Conservation (phyloP, 768 basidiomycete species). For the Candolleomyces efflorescens region DNA sequence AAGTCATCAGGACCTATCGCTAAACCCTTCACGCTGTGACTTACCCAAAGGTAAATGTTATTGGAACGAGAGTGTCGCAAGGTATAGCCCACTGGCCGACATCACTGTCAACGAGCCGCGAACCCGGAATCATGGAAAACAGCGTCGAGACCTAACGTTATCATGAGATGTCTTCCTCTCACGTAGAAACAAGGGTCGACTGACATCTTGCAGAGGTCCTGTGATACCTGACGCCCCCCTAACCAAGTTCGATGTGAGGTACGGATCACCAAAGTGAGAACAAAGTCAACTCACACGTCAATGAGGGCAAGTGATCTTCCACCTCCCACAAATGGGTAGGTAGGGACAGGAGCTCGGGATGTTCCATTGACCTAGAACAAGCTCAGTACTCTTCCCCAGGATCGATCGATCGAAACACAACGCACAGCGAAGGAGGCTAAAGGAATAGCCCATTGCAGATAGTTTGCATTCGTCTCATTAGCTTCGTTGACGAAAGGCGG, state of each 20-base stretch:
- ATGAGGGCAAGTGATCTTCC: constrained; percentile 64
- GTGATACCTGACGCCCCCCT: constrained; percentile 72
- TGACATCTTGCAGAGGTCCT: constrained; percentile 75
- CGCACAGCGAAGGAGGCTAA: constrained; percentile 52
- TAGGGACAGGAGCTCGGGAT: constrained; percentile 49
- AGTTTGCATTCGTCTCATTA: constrained; percentile 40
- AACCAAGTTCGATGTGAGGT: not conserved
- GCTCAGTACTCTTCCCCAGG: not conserved
- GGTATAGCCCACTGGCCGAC: constrained; percentile 76
- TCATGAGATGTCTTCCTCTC: constrained; percentile 3
- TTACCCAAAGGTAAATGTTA: constrained; percentile 71
- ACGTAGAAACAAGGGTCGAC: constrained; percentile 13
- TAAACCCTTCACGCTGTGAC: constrained; percentile 9
- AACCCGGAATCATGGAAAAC: constrained; percentile 53
- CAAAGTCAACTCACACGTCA: constrained; percentile 54
- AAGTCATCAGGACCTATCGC: not conserved
- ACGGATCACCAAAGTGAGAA: not conserved
- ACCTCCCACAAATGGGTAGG: constrained; percentile 53
- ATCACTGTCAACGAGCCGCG: constrained; percentile 67
- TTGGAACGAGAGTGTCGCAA: constrained; percentile 52
- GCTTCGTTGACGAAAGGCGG: constrained; percentile 54
- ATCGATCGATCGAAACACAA: not conserved
- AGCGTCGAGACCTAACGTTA: constrained; percentile 57
- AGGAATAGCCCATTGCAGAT: constrained; percentile 72
- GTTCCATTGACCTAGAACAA: constrained; percentile 51